Evolutionary conservation across 345 rosid species (phyloP), one percentile per base, ranked within the genome.

Genomic region (Aethionema arabicum): DNA sequence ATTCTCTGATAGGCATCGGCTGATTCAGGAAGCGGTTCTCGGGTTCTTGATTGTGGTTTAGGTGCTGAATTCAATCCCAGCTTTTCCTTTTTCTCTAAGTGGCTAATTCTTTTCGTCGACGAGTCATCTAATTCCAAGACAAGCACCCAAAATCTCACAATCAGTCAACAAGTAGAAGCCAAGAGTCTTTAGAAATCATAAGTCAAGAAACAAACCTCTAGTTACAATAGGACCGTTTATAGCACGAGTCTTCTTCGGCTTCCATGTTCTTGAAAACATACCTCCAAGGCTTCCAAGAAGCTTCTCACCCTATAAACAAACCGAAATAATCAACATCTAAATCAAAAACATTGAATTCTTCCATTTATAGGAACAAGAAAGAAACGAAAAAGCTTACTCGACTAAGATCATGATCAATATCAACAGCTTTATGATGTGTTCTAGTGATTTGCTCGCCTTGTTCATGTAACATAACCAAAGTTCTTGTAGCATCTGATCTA

Each of bases 241-340:
- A 32, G 73, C 65, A 59, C 79, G 90, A 56, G 80, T 82, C 83
- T 82, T 93, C 78, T 87, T 90, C 5, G 96, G 97, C 76, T 90
- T 93, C 99, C 99, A 93, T 5, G 88, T 87, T 77, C 39, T 93
- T 42, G 91, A 83, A 63, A 87, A 87, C 69, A 93, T 80, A 54
- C 97, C 92, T 44, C 99, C 99, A 61, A 93, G 96, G 71, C 83
- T 90, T 55, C 96, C 96, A 66, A 93, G 78, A 63, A 93, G 90
- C 82, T 87, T 93, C 80, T 93, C 99, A 54, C 99, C 97, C 99
- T 93, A 80, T 35, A 74, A 83, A 58, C 45, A 64, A 58, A 58
- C 3, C 61, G 42, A 58, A 9, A 31, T 8, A 8, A 32, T 49
- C 10, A 68, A 16, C 42, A 44, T 62, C 55, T 52, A 39, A 36